These are phyloP conservation scores for Phytopythium litorale DNA, from an alignment of 352 stramenopile genomes.

Conservation along the genomic window DNA sequence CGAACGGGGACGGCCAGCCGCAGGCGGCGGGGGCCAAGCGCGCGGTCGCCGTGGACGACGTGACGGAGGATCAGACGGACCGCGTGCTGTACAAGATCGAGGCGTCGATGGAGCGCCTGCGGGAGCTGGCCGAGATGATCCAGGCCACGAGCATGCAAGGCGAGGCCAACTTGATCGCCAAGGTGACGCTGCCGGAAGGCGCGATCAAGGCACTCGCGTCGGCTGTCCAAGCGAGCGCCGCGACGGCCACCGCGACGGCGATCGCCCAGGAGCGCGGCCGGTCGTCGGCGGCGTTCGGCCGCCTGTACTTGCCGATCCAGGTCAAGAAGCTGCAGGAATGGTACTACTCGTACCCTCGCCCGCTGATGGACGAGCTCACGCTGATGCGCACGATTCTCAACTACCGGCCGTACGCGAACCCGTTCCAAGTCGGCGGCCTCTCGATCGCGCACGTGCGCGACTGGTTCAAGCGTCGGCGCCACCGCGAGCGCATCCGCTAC, in stretches of 20 bases:
- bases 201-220: constrained; percentile 55
- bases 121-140: constrained; percentile 75
- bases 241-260: constrained; percentile 54
- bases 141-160: constrained; percentile 84
- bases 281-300: constrained; percentile 42
- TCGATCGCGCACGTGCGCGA: constrained; percentile 72
- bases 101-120: constrained; percentile 58
- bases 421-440: constrained; percentile 52
- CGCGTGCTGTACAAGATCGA: constrained; percentile 74
- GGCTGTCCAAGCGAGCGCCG: constrained; percentile 59
- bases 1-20: constrained; percentile 7
- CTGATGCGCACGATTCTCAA: constrained; percentile 84
- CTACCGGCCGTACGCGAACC: constrained; percentile 73
- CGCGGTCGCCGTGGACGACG: constrained; percentile 37
- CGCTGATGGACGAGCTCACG: constrained; percentile 73
- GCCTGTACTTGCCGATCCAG: constrained; percentile 60
- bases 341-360: constrained; percentile 80
- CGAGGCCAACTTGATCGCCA: constrained; percentile 73
- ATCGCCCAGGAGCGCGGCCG: constrained; percentile 71
- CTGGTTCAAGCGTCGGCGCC: constrained; percentile 83
- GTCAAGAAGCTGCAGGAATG: constrained; percentile 81
- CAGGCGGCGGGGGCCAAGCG: constrained; percentile 1
- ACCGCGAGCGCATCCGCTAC: constrained; percentile 75
- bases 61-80: constrained; percentile 76
- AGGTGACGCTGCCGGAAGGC: constrained; percentile 57